Conservation (phyloP, 768 basidiomycete species). For the Ramaria sp. region DNA sequence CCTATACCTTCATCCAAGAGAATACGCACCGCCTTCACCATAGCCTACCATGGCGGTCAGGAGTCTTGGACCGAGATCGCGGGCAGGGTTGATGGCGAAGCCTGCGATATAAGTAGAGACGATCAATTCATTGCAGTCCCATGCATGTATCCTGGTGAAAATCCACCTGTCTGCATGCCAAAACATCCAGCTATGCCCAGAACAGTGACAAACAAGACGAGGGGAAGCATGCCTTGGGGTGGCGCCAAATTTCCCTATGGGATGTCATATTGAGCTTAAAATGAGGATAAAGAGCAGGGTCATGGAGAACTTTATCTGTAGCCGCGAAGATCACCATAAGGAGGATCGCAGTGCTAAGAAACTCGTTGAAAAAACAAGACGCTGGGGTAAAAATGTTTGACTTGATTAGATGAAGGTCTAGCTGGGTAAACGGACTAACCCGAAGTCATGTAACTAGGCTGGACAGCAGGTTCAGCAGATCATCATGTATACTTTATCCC, state of each 20-base stretch:
- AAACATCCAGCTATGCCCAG: slow-evolving; percentile 31
- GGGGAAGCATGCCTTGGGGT: slow-evolving; percentile 40
- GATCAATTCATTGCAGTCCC: too few relatives aligned
- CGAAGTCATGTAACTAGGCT: slow-evolving; percentile 27
- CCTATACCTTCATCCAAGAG: neutral
- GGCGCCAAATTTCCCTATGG: slow-evolving; percentile 31
- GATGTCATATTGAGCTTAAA: neutral
- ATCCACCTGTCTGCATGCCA: too few relatives aligned
- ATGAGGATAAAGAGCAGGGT: neutral
- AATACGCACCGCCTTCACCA: slow-evolving; percentile 30
- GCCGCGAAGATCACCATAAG: slow-evolving; percentile 42
- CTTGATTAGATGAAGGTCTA: neutral
- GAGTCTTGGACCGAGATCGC: slow-evolving; percentile 61
- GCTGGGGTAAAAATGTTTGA: slow-evolving; percentile 14
- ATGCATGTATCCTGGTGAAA: too few relatives aligned
- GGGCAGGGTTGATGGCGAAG: slow-evolving; percentile 59
- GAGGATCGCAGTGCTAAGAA: slow-evolving; percentile 45
- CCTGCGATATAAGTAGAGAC: slow-evolving; percentile 19
- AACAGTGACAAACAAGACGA: slow-evolving; percentile 44
- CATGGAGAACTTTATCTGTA: slow-evolving; percentile 29
- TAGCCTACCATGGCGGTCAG: slow-evolving; percentile 66
- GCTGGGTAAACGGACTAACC: neutral
- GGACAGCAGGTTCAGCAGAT: neutral
- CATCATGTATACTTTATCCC: neutral
- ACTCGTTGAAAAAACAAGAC: slow-evolving; percentile 40